Percentiles rank a stretch among this genome's conserved stretches.
Evolutionary conservation across 441 rosid genomes (phyloP).

Genomic region (Jatropha podagrica): DNA sequence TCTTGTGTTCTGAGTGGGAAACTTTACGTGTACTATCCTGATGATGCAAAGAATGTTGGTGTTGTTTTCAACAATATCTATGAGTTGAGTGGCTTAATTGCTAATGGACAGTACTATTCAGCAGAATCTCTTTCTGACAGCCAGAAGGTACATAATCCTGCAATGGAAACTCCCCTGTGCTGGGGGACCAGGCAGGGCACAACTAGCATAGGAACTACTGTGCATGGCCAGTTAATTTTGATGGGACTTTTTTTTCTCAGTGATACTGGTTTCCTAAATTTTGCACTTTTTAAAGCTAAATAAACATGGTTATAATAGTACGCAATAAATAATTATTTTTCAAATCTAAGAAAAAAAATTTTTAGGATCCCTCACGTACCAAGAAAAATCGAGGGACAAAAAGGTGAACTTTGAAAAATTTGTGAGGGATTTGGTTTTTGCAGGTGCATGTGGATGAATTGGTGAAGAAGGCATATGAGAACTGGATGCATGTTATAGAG

Average conservation of each 20-base stretch:
- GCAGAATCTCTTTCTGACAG: constrained; percentile 78
- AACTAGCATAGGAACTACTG: neutral
- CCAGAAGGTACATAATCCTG: constrained; percentile 63
- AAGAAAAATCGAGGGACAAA: neutral
- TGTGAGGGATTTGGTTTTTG: constrained; percentile 21
- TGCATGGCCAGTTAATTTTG: neutral
- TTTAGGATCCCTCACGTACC: neutral
- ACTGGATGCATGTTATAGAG: constrained; percentile 91
- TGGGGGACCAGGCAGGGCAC: too few species aligned
- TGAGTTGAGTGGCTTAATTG: constrained; percentile 75
- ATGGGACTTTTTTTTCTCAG: neutral
- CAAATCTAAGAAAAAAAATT: neutral
- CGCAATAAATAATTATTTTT: neutral
- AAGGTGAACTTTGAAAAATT: constrained; percentile 8
- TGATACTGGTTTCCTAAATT: neutral
- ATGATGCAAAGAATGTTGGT: constrained; percentile 58
- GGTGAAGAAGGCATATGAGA: constrained; percentile 90
- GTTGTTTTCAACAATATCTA: constrained; percentile 81
- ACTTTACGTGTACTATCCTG: constrained; percentile 78
- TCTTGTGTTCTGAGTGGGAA: constrained; percentile 76
- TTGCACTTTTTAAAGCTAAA: neutral
- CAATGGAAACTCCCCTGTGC: neutral
- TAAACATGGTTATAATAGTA: neutral
- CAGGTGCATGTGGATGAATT: constrained; percentile 77
- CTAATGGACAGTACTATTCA: constrained; percentile 63